Percentiles rank a stretch among this genome's conserved stretches.
phyloP scores from a whole-genome alignment of 2,329 filamentous ascomycete genomes.

The Pseudogymnoascus sp. region DNA sequence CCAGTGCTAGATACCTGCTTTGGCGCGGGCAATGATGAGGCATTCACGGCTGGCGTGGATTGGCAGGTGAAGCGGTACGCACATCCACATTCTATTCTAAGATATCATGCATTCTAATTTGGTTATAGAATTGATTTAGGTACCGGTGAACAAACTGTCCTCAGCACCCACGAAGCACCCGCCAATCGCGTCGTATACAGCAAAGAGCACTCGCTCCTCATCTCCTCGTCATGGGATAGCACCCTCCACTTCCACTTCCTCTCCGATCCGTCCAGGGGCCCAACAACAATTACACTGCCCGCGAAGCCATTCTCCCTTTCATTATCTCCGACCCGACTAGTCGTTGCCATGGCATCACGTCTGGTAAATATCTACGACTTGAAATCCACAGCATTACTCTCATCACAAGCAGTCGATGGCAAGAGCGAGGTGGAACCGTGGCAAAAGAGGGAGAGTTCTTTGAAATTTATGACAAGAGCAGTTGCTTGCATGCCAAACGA shows the following conservation, averaged over 20 bases:
- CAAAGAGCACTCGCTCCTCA: slow-evolving; percentile 62
- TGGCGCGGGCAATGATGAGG: slow-evolving; percentile 70
- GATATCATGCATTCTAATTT: neutral
- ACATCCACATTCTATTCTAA: neutral
- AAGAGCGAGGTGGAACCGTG: slow-evolving; percentile 60
- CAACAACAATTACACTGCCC: slow-evolving; percentile 62
- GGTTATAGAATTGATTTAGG: slow-evolving; percentile 55
- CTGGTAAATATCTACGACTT: slow-evolving; percentile 95
- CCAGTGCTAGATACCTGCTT: slow-evolving; percentile 91
- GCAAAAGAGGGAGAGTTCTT: slow-evolving; percentile 86
- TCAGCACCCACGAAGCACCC: slow-evolving; percentile 71
- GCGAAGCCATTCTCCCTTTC: slow-evolving; percentile 87
- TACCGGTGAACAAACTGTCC: slow-evolving; percentile 60
- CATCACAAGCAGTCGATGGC: slow-evolving; percentile 38
- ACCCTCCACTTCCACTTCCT: slow-evolving; percentile 79
- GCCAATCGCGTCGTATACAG: slow-evolving; percentile 82
- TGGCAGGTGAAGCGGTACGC: slow-evolving; percentile 68
- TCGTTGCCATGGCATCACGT: slow-evolving; percentile 91
- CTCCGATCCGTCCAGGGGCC: slow-evolving; percentile 38
- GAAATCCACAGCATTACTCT: slow-evolving; percentile 50
- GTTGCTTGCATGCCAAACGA: slow-evolving; percentile 96
- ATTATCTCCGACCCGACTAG: slow-evolving; percentile 67
- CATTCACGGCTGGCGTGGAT: slow-evolving; percentile 81
- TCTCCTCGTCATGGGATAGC: slow-evolving; percentile 90
- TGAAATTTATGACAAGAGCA: slow-evolving; percentile 92